phyloP scores from a whole-genome alignment of 129 eudicot species.

The Pseudognaphalium luteoalbum region DNA sequence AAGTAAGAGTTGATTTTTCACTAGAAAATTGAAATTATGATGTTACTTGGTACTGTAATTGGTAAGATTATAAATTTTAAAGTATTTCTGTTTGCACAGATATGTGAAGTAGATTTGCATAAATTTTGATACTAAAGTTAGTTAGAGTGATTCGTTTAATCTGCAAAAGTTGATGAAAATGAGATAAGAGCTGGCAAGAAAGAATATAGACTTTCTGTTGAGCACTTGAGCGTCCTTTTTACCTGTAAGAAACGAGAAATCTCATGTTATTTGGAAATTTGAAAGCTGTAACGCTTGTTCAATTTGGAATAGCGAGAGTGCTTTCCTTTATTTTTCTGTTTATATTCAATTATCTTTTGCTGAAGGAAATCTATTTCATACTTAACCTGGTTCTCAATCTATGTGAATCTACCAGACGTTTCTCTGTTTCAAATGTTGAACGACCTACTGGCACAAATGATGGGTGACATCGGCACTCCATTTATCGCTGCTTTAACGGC shows the following conservation, averaged over 20 bases:
- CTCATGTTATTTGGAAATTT: not conserved
- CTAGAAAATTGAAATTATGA: not conserved
- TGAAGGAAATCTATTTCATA: constrained; percentile 7
- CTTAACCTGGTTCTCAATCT: not conserved
- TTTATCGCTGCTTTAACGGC: constrained; percentile 83
- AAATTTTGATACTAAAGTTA: no score
- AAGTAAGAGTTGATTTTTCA: constrained; percentile 45
- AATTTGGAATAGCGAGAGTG: not conserved
- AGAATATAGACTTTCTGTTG: not conserved
- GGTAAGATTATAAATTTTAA: no score
- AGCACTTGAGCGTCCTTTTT: not conserved
- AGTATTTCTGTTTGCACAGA: no score
- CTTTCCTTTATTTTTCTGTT: not conserved
- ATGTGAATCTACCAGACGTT: constrained; percentile 52
- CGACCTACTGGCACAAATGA: constrained; percentile 60
- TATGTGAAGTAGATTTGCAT: no score
- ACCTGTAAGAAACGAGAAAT: not conserved
- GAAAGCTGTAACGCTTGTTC: not conserved
- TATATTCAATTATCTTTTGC: not conserved
- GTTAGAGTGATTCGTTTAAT: no score
- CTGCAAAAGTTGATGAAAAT: not conserved
- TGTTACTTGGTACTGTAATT: not conserved
- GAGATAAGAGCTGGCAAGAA: not conserved
- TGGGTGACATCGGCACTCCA: constrained; percentile 53
- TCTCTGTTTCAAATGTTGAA: constrained; percentile 79